Evolutionary conservation across 768 basidiomycete genomes (phyloP), one percentile per base, ranked within the genome.

Genomic region (Leccinum obscurum): DNA sequence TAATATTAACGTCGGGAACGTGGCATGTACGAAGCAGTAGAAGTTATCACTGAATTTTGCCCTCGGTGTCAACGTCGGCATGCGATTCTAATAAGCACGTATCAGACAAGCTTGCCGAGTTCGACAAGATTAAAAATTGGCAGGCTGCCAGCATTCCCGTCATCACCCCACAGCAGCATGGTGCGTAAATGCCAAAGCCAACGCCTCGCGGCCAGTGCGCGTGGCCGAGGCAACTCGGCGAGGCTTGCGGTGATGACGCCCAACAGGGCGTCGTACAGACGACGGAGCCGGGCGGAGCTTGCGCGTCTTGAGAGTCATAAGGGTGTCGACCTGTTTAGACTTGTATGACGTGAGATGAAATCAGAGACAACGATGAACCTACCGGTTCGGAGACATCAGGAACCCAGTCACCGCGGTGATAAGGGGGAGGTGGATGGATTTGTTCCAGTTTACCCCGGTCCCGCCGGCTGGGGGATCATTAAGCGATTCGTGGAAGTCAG

Each of bases 391-490:
- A 74, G 49, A 75, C 73, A 32, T 75, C 72, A 20, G 80, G 77
- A 48, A 77, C 70, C 85, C 85, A 87, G 63, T 81, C 80, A 20
- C 84, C 84, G 68, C 82, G 80, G 66, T 87, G 81, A 64, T 88
- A 87, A 3, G 86, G 86, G 20, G 88, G 88, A 37, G 89, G 89
- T 46, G 83, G 81, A n/a, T 77, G 70, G 30, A 75, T 70, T 56
- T 69, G 70, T 54, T 73, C 77, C 20, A 78, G 68, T 77, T 83
- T 88, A 67, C 89, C 88, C 61, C 89, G 84, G 72, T 87, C 85
- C 76, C 88, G 81, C 92, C 92, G 92, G 72, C 91, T 92, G 62
- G 57, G 28, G 24, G 46, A 22, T 30, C 3, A 14, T 61, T 61
- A 54, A 59, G 48, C 53, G 22, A 57, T 56, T 59, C 28, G 37